A percentile compares a stretch with the other conserved stretches of the same genome.
phyloP scores from a whole-genome alignment of 106 monocot species.

The Dendrobium catenatum region DNA sequence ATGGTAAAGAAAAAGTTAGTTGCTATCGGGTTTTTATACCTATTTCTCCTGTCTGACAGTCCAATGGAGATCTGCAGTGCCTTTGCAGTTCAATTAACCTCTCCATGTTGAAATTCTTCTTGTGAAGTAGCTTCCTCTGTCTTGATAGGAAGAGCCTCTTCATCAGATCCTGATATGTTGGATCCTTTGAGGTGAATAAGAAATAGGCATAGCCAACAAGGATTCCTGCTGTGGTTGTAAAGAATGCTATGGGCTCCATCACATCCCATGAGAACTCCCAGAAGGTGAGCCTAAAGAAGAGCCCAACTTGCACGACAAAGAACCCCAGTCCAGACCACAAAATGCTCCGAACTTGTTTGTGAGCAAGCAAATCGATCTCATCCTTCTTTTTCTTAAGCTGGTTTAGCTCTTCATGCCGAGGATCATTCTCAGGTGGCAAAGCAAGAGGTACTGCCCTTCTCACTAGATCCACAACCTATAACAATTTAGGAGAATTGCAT shows the following conservation, averaged over 20 bases:
- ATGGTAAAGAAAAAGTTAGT: background rate
- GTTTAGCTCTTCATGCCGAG: slow-evolving; percentile 74
- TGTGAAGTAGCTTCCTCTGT: slow-evolving; percentile 61
- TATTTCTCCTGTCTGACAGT: background rate
- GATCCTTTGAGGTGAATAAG: slow-evolving; percentile 83
- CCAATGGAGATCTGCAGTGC: slow-evolving; percentile 54
- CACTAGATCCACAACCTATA: slow-evolving; percentile 80
- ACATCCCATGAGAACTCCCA: slow-evolving; percentile 99
- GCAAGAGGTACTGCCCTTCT: slow-evolving; percentile 72
- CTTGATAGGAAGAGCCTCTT: slow-evolving; percentile 70
- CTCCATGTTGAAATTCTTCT: slow-evolving; percentile 48
- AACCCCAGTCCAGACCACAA: slow-evolving; percentile 82
- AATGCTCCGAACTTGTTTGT: slow-evolving; percentile 69
- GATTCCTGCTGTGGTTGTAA: slow-evolving; percentile 70
- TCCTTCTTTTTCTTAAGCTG: slow-evolving; percentile 61
- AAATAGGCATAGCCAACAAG: slow-evolving; percentile 78
- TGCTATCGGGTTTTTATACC: background rate
- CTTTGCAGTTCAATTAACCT: slow-evolving; percentile 68
- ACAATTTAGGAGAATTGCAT: background rate
- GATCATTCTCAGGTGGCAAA: slow-evolving; percentile 62
- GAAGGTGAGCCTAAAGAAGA: slow-evolving; percentile 91
- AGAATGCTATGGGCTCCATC: slow-evolving; percentile 93
- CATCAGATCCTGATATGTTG: slow-evolving; percentile 86
- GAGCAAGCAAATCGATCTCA: slow-evolving; percentile 76
- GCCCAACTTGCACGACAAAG: slow-evolving; percentile 54